Evolutionary conservation across 345 rosid genomes (phyloP), one percentile per base, ranked within the genome.

Genomic region (Acer yangbiense): DNA sequence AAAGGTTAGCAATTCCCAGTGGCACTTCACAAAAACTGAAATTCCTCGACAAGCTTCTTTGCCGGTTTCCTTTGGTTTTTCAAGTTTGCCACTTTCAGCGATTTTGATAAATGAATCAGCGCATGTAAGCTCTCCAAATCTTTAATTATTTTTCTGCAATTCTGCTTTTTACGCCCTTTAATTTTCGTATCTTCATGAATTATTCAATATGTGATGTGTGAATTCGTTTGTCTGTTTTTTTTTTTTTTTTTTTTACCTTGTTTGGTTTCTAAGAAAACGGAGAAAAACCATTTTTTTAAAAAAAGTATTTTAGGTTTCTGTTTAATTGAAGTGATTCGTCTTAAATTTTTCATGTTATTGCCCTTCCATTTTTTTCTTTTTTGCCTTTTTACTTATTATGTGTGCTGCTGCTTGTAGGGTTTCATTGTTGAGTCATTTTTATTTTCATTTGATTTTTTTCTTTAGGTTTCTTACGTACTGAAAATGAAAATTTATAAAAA

Each of bases 371-470:
- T 29, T 65, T 43, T 6, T 43, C 46, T 9, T 43, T 43, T 9
- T 43, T 43, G 46, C 46, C 50, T 46, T 46, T 46, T 46, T 46
- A 8, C 12, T 46, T 46, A 46, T 46, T 46, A 8, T 46, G 50
- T 46, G 50, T 8, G 50, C 21, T 69, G 72, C 32, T 69, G 73
- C 72, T 48, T 50, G 3, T 69, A 69, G 61, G 61, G 41, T n/a
- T 67, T 35, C 1, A 16, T 7, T 32, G 43, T 35, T 65, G 69
- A 32, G 35, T 32, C 35, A 32, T 32, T 27, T 29, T 23, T 2
- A 64, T 27, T 13, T 29, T 27, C 6, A 9, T 27, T 23, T 43
- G 46, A 43, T 6, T 43, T 46, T 46, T 46, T 9, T 46, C 1
- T 8, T 43, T 43, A 43, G 46, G 46, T 43, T 43, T 43, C 6